A percentile compares a stretch with the other conserved stretches of the same genome.
Conservation (phyloP, 2,329 filamentous ascomycete genomes). For the Hypoxylon sp. region DNA sequence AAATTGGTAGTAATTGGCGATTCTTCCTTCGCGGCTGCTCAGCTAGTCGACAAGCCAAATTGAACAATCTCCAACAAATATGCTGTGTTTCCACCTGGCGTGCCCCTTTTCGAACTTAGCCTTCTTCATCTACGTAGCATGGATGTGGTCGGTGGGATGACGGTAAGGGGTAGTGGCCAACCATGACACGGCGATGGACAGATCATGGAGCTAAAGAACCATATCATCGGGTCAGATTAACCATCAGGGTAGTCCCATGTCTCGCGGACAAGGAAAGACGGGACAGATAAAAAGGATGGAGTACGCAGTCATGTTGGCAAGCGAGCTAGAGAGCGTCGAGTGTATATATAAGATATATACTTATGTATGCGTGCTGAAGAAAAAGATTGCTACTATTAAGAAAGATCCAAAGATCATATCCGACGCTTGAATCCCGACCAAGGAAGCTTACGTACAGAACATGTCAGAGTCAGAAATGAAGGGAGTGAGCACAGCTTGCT, state of each 20-base stretch:
- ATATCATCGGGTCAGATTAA: constrained; percentile 2
- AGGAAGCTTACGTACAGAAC: constrained; percentile 3
- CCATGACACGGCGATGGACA: neutral
- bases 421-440: neutral
- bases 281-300: neutral
- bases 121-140: constrained; percentile 2
- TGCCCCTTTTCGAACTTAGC: constrained; percentile 1
- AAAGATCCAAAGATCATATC: neutral
- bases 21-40: neutral
- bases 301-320: neutral
- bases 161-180: neutral
- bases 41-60: neutral
- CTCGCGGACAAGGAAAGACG: neutral
- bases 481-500: constrained; percentile 1
- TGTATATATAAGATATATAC: neutral
- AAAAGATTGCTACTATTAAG: neutral
- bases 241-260: constrained; percentile 3
- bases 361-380: neutral
- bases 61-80: neutral
- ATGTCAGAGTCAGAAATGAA: constrained; percentile 5
- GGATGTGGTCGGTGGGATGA: neutral
- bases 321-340: neutral
- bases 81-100: neutral
- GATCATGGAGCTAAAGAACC: constrained; percentile 3
- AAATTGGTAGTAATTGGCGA: neutral